A percentile compares a stretch with the other conserved stretches of the same genome.
phyloP scores from a whole-genome alignment of 73 alveolate genomes.

The Paramecium bursaria region DNA sequence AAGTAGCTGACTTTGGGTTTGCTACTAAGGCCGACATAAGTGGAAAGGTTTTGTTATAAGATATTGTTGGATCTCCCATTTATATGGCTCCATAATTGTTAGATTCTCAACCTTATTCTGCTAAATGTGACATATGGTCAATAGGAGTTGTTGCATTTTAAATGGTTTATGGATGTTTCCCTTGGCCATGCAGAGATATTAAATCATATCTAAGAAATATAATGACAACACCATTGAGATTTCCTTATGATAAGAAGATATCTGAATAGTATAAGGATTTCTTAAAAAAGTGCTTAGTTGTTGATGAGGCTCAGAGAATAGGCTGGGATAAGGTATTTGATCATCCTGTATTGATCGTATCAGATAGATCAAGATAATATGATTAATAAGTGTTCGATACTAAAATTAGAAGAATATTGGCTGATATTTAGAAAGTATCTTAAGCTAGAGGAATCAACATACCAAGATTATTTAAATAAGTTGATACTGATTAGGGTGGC shows the following conservation, averaged over 20 bases:
- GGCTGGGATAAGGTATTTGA: conserved; percentile 61
- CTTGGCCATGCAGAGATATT: conserved; percentile 68
- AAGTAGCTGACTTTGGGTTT: conserved; percentile 68
- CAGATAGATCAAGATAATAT: too few relatives aligned
- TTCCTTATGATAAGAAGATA: conserved; percentile 57
- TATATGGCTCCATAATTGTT: conserved; percentile 87
- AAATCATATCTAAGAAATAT: conserved; percentile 59
- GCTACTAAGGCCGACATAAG: conserved; percentile 44
- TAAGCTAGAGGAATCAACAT: too few relatives aligned
- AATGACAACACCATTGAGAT: conserved; percentile 57
- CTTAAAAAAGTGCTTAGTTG: conserved; percentile 23
- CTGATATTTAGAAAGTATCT: too few relatives aligned
- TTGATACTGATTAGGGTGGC: not conserved
- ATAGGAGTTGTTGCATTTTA: conserved; percentile 70
- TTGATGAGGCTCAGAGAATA: conserved; percentile 49
- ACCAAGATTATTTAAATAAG: too few relatives aligned
- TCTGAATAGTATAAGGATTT: conserved; percentile 63
- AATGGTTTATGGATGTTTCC: conserved; percentile 59
- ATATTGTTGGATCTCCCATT: conserved; percentile 87
- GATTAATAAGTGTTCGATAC: too few relatives aligned
- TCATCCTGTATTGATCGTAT: conserved; percentile 13
- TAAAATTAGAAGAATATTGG: too few relatives aligned
- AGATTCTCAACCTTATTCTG: conserved; percentile 68
- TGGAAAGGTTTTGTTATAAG: conserved; percentile 18
- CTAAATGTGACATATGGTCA: conserved; percentile 81